These are phyloP conservation scores for Phytopythium mirpurense DNA, from an alignment of 352 stramenopile genomes.

Conservation along the genomic window DNA sequence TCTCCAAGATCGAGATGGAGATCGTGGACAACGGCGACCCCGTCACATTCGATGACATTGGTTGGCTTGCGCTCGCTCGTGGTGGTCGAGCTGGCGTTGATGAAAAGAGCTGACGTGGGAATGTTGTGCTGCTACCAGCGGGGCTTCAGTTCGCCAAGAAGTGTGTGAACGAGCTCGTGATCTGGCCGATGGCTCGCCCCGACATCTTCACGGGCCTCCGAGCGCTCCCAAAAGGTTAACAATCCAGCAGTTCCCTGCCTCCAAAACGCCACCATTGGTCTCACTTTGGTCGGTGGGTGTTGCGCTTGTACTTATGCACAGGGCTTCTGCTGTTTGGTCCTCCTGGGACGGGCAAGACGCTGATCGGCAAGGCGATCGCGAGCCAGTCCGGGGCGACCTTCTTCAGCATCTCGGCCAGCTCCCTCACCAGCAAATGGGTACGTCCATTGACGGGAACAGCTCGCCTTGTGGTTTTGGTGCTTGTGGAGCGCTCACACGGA, in stretches of 20 bases:
- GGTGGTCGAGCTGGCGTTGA: background rate
- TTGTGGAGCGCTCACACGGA: background rate
- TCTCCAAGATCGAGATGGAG: slow-evolving; percentile 97
- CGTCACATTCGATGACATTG: slow-evolving; percentile 97
- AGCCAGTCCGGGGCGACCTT: slow-evolving; percentile 97
- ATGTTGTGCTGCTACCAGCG: slow-evolving; percentile 36
- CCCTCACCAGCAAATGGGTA: slow-evolving; percentile 98
- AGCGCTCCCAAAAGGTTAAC: slow-evolving; percentile 83
- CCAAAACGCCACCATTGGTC: no score
- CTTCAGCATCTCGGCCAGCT: slow-evolving; percentile 99
- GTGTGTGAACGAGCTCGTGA: slow-evolving; percentile 97
- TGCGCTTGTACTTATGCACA: slow-evolving; percentile 8
- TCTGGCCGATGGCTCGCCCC: slow-evolving; percentile 97
- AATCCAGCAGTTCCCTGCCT: no score
- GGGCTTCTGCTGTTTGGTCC: slow-evolving; percentile 95
- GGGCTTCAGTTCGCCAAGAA: slow-evolving; percentile 97
- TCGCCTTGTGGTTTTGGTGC: no score
- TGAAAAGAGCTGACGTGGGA: background rate
- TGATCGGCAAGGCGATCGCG: slow-evolving; percentile 99
- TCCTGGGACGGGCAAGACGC: slow-evolving; percentile 95
- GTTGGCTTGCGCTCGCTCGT: slow-evolving; percentile 27
- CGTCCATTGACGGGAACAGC: background rate
- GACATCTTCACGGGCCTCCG: slow-evolving; percentile 97
- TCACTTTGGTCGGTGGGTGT: no score
- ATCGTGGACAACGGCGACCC: slow-evolving; percentile 93